phyloP scores from a whole-genome alignment of 1,284 basidiomycete species.

The Grifola frondosa region DNA sequence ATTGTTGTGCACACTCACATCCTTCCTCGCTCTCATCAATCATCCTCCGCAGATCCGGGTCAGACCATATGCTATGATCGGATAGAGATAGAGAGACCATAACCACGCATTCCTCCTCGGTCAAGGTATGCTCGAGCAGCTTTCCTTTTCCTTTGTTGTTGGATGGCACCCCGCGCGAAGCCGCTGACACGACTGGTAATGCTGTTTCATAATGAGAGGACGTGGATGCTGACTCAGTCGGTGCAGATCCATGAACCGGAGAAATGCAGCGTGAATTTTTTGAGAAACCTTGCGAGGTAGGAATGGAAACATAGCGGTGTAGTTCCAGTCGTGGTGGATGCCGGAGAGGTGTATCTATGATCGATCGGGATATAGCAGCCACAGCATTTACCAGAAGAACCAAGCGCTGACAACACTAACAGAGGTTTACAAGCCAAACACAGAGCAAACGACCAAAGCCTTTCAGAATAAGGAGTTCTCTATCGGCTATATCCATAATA shows the following conservation, averaged over 20 bases:
- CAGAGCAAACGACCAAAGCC: too few species aligned
- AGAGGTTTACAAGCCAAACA: too few species aligned
- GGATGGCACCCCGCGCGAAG: not conserved
- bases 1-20: constrained; percentile 42
- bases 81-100: constrained; percentile 62
- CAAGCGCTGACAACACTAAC: too few species aligned
- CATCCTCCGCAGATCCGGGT: constrained; percentile 50
- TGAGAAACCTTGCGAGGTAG: constrained; percentile 29
- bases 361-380: too few species aligned
- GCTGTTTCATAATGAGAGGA: not conserved
- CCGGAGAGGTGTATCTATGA: too few species aligned
- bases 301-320: constrained; percentile 26
- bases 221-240: not conserved
- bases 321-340: too few species aligned
- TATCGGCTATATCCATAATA: too few species aligned
- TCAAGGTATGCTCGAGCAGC: constrained; percentile 1
- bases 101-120: constrained; percentile 45
- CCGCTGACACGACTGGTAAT: not conserved
- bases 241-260: not conserved
- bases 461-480: too few species aligned
- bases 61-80: constrained; percentile 60
- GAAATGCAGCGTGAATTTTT: constrained; percentile 8
- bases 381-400: too few species aligned
- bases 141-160: constrained; percentile 20
- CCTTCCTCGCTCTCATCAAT: constrained; percentile 46